Evolutionary conservation across 2,329 filamentous ascomycete genomes (phyloP).

Genomic region (Fusarium liriodendri): DNA sequence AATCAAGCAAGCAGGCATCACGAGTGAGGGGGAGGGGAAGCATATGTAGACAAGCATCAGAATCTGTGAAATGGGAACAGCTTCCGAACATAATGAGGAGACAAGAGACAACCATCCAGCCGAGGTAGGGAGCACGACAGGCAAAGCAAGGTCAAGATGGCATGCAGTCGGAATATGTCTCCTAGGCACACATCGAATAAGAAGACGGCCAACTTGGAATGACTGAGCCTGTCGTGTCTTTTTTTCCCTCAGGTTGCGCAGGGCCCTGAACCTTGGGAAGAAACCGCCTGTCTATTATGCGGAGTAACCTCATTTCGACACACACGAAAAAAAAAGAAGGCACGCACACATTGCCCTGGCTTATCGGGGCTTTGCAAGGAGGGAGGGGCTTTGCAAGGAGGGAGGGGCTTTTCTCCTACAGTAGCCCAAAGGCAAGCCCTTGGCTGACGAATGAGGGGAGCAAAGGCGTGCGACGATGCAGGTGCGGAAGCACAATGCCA

Average conservation of each 20-base stretch:
- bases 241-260: constrained; percentile 5
- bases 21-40: neutral
- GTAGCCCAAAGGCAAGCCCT: constrained; percentile 1
- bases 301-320: constrained; percentile 9
- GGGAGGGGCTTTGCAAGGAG: constrained; percentile 2
- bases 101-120: constrained; percentile 10
- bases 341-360: constrained; percentile 19
- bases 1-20: neutral
- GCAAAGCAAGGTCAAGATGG: neutral
- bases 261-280: neutral
- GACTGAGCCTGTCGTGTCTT: constrained; percentile 7
- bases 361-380: constrained; percentile 22
- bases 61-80: neutral
- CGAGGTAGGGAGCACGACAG: constrained; percentile 13
- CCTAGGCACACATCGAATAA: constrained; percentile 6
- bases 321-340: neutral
- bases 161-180: neutral
- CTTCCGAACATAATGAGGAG: constrained; percentile 6
- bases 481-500: constrained; percentile 26
- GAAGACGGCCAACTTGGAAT: neutral
- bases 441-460: constrained; percentile 30
- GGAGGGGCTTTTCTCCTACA: constrained; percentile 3
- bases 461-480: constrained; percentile 22
- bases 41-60: neutral
- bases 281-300: constrained; percentile 7